A percentile compares a stretch with the other conserved stretches of the same genome.
Conservation (phyloP, 192 early-diverging fungal genomes). For the Podila minutissima region DNA sequence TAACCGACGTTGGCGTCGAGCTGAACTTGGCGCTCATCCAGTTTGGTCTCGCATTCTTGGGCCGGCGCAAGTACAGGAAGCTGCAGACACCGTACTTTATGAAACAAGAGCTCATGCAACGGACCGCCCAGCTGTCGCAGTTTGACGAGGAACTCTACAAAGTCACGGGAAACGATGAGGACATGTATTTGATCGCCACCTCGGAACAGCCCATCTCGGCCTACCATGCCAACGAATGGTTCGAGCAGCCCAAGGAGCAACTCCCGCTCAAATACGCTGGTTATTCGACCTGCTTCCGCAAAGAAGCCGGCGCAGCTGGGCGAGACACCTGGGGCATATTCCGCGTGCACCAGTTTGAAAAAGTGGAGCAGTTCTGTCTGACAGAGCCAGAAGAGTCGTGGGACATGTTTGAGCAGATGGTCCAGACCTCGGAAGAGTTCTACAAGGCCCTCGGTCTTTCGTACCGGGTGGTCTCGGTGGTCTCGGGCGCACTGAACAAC, state of each 20-base stretch:
- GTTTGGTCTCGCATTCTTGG: constrained; percentile 95
- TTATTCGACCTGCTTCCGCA: constrained; percentile 98
- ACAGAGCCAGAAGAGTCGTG: constrained; percentile 97
- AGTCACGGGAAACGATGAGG: constrained; percentile 80
- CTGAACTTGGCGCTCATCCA: constrained; percentile 96
- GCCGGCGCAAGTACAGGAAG: constrained; percentile 85
- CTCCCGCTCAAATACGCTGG: constrained; percentile 95
- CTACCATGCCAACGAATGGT: constrained; percentile 96
- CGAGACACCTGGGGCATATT: constrained; percentile 99
- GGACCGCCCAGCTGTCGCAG: constrained; percentile 97
- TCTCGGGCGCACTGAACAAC: constrained; percentile 98
- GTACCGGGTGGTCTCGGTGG: constrained; percentile 96
- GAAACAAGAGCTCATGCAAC: constrained; percentile 95
- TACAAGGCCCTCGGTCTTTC: constrained; percentile 94
- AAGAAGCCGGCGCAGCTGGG: constrained; percentile 98
- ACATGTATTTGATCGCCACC: constrained; percentile 99
- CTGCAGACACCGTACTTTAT: constrained; percentile 99
- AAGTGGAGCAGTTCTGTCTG: constrained; percentile 98
- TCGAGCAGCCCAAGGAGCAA: constrained; percentile 90
- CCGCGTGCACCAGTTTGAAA: constrained; percentile 99
- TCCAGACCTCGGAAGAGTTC: constrained; percentile 90
- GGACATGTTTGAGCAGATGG: constrained; percentile 99
- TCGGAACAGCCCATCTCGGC: constrained; percentile 98
- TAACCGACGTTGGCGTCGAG: constrained; percentile 94
- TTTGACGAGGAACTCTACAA: constrained; percentile 99